These are phyloP conservation scores for Heterobasidion parviporum DNA, from an alignment of 1,284 basidiomycete genomes.

Conservation along the genomic window DNA sequence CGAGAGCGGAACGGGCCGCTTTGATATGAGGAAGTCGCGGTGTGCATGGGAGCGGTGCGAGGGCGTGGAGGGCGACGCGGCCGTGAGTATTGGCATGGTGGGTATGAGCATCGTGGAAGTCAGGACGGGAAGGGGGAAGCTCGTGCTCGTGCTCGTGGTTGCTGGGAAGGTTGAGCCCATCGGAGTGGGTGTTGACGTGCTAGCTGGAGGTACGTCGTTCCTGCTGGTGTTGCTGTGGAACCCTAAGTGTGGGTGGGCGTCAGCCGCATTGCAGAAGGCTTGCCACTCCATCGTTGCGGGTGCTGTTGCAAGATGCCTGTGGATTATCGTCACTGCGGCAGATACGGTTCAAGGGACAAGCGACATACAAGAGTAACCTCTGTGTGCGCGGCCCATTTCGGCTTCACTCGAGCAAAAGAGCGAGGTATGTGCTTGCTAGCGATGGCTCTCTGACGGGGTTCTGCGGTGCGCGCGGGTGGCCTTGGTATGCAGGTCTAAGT, in stretches of 20 bases:
- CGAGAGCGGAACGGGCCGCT: conserved; percentile 58
- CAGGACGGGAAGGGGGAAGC: background rate
- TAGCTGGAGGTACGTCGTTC: conserved; percentile 8
- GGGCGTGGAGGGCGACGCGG: background rate
- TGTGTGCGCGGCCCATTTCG: too few species aligned
- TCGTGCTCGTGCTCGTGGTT: too few species aligned
- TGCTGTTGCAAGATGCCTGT: background rate
- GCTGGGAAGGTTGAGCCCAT: too few species aligned
- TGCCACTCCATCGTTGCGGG: background rate
- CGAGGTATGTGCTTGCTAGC: conserved; percentile 11
- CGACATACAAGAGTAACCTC: conserved; percentile 32
- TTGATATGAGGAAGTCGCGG: conserved; percentile 38
- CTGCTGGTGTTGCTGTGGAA: too few species aligned
- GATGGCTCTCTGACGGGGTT: too few species aligned
- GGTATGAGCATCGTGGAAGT: conserved; percentile 9
- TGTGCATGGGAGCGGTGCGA: conserved; percentile 8
- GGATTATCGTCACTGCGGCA: conserved; percentile 21
- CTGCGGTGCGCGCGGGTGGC: too few species aligned
- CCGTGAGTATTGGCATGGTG: background rate
- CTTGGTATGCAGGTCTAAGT: too few species aligned
- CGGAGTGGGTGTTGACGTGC: background rate
- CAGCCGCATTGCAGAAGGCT: too few species aligned
- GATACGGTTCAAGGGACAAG: too few species aligned
- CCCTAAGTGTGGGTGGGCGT: too few species aligned
- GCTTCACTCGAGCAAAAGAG: conserved; percentile 14